A percentile compares a stretch with the other conserved stretches of the same genome.
Evolutionary conservation across 441 rosid genomes (phyloP).

Genomic region (Cnidoscolus chayamansa): DNA sequence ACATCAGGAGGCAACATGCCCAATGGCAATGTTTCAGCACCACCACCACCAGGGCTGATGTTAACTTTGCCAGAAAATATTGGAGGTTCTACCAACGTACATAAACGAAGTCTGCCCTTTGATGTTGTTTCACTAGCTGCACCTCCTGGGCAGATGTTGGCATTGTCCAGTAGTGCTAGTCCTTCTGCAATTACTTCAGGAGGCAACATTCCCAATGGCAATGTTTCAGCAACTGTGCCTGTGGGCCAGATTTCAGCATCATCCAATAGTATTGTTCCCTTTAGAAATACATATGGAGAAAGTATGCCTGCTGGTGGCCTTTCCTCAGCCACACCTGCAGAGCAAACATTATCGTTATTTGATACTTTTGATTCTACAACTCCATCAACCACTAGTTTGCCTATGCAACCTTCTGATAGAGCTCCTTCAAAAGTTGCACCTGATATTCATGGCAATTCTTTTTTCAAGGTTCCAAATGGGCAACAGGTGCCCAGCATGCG

Average conservation of each 20-base stretch:
- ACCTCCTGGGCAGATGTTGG: constrained; percentile 17
- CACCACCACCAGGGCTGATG: constrained; percentile 5
- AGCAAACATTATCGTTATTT: constrained; percentile 15
- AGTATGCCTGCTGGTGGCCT: constrained; percentile 1
- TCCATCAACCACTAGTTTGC: constrained; percentile 21
- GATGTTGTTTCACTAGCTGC: neutral
- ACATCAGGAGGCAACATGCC: constrained; percentile 11
- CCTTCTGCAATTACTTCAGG: constrained; percentile 21
- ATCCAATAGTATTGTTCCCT: neutral
- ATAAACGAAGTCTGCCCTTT: constrained; percentile 12
- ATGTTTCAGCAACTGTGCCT: constrained; percentile 14
- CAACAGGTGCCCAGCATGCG: constrained; percentile 29
- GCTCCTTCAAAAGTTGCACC: constrained; percentile 23
- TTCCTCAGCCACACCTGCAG: constrained; percentile 2
- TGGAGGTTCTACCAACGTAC: constrained; percentile 22
- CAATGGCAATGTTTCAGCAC: constrained; percentile 7
- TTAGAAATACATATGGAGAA: constrained; percentile 10
- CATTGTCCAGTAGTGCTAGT: constrained; percentile 4
- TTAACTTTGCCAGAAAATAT: neutral
- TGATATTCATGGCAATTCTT: constrained; percentile 20
- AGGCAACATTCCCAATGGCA: constrained; percentile 3
- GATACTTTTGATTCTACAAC: constrained; percentile 17
- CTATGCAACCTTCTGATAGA: constrained; percentile 27
- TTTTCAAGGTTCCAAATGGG: constrained; percentile 17
- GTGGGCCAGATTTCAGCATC: constrained; percentile 8